These are phyloP conservation scores for Aspergillus mulundensis DNA, from an alignment of 495 filamentous ascomycete genomes.

Conservation along the genomic window DNA sequence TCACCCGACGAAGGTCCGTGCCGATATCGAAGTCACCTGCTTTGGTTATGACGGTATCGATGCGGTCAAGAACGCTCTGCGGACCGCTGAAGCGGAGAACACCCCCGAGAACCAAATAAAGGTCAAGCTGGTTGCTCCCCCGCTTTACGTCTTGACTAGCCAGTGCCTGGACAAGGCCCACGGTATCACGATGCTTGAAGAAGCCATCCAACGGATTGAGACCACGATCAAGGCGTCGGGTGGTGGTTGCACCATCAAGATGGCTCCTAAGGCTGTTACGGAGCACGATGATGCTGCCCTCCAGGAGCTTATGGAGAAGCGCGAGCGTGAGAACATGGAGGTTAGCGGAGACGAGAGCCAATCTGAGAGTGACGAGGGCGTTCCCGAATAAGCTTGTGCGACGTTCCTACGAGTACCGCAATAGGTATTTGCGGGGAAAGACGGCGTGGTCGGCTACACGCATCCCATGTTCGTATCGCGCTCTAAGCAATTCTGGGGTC, in stretches of 20 bases:
- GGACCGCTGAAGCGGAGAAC: constrained; percentile 83
- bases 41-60: constrained; percentile 99
- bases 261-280: constrained; percentile 98
- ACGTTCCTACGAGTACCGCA: constrained; percentile 12
- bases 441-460: not conserved
- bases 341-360: constrained; percentile 94
- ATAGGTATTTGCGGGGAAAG: not conserved
- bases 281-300: constrained; percentile 97
- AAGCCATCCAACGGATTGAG: constrained; percentile 80
- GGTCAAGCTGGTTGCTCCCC: constrained; percentile 92
- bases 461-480: not conserved
- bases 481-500: not conserved
- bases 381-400: constrained; percentile 38
- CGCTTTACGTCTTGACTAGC: constrained; percentile 88
- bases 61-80: constrained; percentile 86
- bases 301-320: constrained; percentile 98
- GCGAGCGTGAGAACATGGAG: constrained; percentile 94
- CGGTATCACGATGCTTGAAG: constrained; percentile 78
- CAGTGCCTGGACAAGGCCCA: constrained; percentile 89
- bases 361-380: constrained; percentile 83
- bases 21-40: constrained; percentile 96
- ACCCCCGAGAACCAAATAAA: constrained; percentile 89
- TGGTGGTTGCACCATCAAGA: constrained; percentile 80
- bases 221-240: constrained; percentile 67
- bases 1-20: constrained; percentile 95